phyloP scores from a whole-genome alignment of 352 stramenopile genomes.

The Phytopythium ostracodes region DNA sequence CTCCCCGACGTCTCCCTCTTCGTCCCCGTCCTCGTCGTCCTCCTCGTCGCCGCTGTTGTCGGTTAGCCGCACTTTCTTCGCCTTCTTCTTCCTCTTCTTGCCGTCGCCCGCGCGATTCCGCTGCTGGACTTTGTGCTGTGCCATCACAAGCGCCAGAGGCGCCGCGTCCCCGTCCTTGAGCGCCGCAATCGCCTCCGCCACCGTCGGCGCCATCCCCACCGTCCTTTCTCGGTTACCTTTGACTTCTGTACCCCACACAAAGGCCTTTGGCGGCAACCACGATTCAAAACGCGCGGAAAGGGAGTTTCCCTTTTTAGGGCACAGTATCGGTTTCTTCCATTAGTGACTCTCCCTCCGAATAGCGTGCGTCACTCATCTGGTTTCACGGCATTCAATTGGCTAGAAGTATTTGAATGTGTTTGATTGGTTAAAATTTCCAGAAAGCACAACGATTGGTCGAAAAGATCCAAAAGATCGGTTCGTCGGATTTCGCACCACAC shows the following conservation, averaged over 20 bases:
- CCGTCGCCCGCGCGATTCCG: constrained; percentile 11
- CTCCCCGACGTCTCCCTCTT: constrained; percentile 30
- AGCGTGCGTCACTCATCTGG: no score
- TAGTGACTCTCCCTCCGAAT: neutral
- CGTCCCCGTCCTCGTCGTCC: constrained; percentile 3
- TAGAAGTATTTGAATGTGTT: neutral
- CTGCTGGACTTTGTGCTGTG: constrained; percentile 26
- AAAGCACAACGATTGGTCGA: constrained; percentile 2
- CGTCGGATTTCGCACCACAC: constrained; percentile 35
- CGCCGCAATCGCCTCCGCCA: constrained; percentile 38
- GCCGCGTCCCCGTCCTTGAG: constrained; percentile 31
- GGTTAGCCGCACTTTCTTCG: neutral
- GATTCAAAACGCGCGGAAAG: constrained; percentile 17
- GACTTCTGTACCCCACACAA: no score
- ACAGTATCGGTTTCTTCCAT: neutral
- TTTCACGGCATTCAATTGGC: constrained; percentile 7
- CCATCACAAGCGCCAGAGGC: constrained; percentile 29
- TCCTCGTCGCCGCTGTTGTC: constrained; percentile 9
- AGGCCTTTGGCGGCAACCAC: no score
- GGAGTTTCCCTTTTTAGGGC: neutral
- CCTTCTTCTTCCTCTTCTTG: constrained; percentile 19
- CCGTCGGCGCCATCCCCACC: constrained; percentile 11
- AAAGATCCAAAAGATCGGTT: constrained; percentile 25
- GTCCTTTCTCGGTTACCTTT: neutral
- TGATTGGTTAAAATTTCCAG: constrained; percentile 2